Base-by-base conservation (phyloP, 768 basidiomycete genomes). In the Rhodotorula graminis region DNA sequence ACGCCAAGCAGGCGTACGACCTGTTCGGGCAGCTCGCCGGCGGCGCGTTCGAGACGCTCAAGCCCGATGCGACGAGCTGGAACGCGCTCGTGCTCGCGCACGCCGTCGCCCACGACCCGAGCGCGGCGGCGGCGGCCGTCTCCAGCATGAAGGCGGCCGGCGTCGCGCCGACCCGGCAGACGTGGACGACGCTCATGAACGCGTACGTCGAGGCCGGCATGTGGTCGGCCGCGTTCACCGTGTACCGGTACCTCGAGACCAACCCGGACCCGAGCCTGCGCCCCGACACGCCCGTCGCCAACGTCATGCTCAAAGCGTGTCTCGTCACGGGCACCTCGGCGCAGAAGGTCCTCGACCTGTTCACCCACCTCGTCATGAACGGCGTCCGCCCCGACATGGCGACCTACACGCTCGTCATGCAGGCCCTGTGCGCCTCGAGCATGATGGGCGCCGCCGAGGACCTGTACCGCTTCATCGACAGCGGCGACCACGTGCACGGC, bases 271-370 rank as follows among this genome's bases (percentile, higher is more conserved):
- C 64, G 80, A 79, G 19, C 61, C 75, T 65, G 80, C 82, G 65
- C 79, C 82, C 87, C 52, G 82, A 85, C 55, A 75, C 75, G 33
- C 65, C 57, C 25, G 84, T 89, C 64, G 88, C 87, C 81, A 92
- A 92, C 80, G 87, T 87, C 37, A 84, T 96, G 37, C 82, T 95
- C 75, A 91, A 91, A 81, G 91, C 92, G 4, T 90, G 91, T 77
- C 86, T 95, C 65, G 83, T 89, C 60, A 85, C 91, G 49, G 91
- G 90, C 37, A 87, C 91, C 4, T 92, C 93, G 0, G 90, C 89
- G 76, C 80, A 81, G 46, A 80, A 86, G 40, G 88, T 93, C 53
- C 82, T 86, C 40, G 80, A 82, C 9, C 78, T 91, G 49, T 92
- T 93, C 81, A 82, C 84, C 57, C 27, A 67, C 10, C 77, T 80